phyloP scores from a whole-genome alignment of 352 stramenopile genomes.

The Plasmopara halstedii region DNA sequence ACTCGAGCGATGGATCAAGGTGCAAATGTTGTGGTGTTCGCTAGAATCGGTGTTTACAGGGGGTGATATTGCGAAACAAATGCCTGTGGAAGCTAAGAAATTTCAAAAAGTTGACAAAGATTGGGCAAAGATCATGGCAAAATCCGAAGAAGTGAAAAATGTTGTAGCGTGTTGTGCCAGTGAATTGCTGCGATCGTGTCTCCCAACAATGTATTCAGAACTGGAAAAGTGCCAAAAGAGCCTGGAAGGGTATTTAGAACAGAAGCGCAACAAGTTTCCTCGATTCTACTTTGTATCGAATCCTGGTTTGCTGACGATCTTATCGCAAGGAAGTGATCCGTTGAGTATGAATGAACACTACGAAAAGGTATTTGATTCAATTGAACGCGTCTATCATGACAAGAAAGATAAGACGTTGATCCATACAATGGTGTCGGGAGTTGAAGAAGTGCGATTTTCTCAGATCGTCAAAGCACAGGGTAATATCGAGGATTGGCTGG shows the following conservation, averaged over 20 bases:
- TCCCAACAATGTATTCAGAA: slow-evolving; percentile 97
- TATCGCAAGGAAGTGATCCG: slow-evolving; percentile 96
- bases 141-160: slow-evolving; percentile 85
- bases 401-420: slow-evolving; percentile 98
- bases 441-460: slow-evolving; percentile 93
- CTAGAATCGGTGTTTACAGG: slow-evolving; percentile 98
- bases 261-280: slow-evolving; percentile 98
- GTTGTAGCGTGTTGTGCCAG: slow-evolving; percentile 92
- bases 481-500: slow-evolving; percentile 99
- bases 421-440: slow-evolving; percentile 88
- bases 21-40: slow-evolving; percentile 98
- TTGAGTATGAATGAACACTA: slow-evolving; percentile 99
- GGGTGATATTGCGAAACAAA: slow-evolving; percentile 98
- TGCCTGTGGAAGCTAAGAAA: slow-evolving; percentile 97
- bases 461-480: slow-evolving; percentile 93
- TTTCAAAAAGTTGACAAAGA: slow-evolving; percentile 98
- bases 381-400: slow-evolving; percentile 96
- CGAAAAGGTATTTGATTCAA: slow-evolving; percentile 98
- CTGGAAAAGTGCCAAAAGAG: slow-evolving; percentile 98
- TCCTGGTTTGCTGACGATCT: slow-evolving; percentile 94
- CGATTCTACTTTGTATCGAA: slow-evolving; percentile 99
- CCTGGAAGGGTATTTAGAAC: slow-evolving; percentile 96
- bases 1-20: slow-evolving; percentile 96
- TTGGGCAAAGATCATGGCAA: slow-evolving; percentile 98
- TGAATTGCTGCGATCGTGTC: slow-evolving; percentile 94